Conservation (phyloP, 164 flowering plant genomes). For the Vitis rotundifolia region DNA sequence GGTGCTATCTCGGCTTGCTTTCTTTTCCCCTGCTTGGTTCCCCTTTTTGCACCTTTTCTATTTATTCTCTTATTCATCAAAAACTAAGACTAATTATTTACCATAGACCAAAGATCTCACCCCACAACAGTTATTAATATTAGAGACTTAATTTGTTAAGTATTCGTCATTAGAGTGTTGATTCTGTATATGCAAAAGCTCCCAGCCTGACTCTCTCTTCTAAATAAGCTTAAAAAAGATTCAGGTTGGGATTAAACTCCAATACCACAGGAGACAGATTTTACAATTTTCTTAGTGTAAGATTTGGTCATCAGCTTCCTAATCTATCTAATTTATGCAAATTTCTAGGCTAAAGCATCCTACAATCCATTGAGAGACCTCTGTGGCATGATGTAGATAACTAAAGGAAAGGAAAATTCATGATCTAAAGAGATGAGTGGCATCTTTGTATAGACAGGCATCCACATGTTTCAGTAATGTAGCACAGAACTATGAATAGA, state of each 20-base stretch:
- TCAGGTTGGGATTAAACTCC: not conserved
- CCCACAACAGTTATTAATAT: no score
- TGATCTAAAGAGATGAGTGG: not conserved
- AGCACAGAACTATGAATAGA: not conserved
- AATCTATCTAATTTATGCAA: not conserved
- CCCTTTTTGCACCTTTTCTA: no score
- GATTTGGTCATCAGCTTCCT: not conserved
- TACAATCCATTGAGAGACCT: not conserved
- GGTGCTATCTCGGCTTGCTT: no score
- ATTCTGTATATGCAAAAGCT: no score
- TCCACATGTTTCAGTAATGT: not conserved
- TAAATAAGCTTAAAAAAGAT: not conserved
- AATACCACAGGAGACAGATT: not conserved
- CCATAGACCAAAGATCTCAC: no score
- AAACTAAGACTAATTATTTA: no score
- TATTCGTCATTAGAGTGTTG: no score
- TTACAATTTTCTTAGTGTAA: no score
- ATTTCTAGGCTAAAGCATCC: not conserved
- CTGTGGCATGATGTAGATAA: not conserved
- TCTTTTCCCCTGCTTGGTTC: no score
- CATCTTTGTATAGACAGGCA: not conserved
- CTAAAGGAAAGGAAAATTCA: not conserved
- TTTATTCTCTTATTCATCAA: no score
- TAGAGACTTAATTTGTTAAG: no score
- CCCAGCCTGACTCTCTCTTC: not conserved